phyloP scores from a whole-genome alignment of 1,284 basidiomycete genomes.

The Meira miltonrushii region DNA sequence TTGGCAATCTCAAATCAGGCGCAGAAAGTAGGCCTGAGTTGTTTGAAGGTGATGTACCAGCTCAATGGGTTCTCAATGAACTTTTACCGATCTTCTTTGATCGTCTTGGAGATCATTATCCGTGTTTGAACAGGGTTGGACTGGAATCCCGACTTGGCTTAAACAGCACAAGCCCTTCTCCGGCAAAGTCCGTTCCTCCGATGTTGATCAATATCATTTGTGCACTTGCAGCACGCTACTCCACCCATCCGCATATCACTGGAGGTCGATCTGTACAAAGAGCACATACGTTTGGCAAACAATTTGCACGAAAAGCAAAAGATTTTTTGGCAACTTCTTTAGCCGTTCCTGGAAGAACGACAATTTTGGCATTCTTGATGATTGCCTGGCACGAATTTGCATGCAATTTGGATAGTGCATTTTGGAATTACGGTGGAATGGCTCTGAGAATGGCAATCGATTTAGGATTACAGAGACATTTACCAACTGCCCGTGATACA shows the following conservation, averaged over 20 bases:
- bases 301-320: slow-evolving; percentile 6
- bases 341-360: not conserved
- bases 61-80: not conserved
- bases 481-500: not conserved
- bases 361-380: not conserved
- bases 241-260: not conserved
- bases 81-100: slow-evolving; percentile 4
- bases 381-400: slow-evolving; percentile 5
- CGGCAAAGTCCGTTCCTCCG: not conserved
- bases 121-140: not conserved
- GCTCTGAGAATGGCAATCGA: not conserved
- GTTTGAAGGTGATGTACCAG: not conserved
- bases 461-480: not conserved
- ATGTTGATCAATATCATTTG: slow-evolving; percentile 1
- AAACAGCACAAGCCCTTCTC: too few species aligned
- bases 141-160: not conserved
- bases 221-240: not conserved
- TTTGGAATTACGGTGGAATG: slow-evolving; percentile 4
- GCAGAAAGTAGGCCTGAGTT: not conserved
- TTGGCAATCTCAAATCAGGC: not conserved
- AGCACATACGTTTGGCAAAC: not conserved
- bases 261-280: not conserved
- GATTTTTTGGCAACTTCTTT: not conserved
- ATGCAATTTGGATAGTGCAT: not conserved
- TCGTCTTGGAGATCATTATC: slow-evolving; percentile 2